These are phyloP conservation scores for Gillenia trifoliata DNA, from an alignment of 306 rosid genomes.

Conservation along the genomic window DNA sequence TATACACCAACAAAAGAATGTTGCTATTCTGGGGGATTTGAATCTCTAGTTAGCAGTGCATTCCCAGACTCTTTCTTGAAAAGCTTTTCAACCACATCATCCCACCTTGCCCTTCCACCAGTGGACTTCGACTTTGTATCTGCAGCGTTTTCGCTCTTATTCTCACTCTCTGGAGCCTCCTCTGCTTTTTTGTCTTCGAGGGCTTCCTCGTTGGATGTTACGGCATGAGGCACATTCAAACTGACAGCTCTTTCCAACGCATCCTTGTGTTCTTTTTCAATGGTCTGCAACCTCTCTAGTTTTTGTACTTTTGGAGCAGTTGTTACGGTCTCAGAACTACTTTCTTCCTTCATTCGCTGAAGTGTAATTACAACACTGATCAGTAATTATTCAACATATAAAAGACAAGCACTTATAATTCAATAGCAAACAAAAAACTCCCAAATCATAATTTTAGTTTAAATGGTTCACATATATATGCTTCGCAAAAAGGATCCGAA, in stretches of 20 bases:
- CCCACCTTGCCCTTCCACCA: slow-evolving; percentile 53
- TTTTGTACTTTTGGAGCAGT: slow-evolving; percentile 53
- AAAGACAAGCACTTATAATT: not conserved
- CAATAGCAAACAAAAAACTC: not conserved
- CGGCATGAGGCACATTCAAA: slow-evolving; percentile 72
- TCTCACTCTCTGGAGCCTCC: slow-evolving; percentile 20
- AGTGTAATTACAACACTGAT: not conserved
- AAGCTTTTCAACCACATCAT: slow-evolving; percentile 61
- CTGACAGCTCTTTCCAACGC: slow-evolving; percentile 81
- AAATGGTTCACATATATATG: not conserved
- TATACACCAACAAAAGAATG: not conserved
- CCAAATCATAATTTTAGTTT: not conserved
- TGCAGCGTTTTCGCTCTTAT: slow-evolving; percentile 13
- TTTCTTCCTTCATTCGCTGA: slow-evolving; percentile 51
- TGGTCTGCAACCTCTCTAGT: slow-evolving; percentile 55
- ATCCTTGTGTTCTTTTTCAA: slow-evolving; percentile 71
- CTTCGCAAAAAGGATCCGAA: not conserved
- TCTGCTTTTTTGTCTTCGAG: not conserved
- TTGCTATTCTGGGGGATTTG: slow-evolving; percentile 25
- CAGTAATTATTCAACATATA: not conserved
- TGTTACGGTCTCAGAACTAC: slow-evolving; percentile 42
- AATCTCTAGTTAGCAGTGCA: slow-evolving; percentile 21
- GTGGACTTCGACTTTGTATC: slow-evolving; percentile 26
- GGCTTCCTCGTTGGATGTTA: slow-evolving; percentile 27
- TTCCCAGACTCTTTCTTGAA: slow-evolving; percentile 40